Percentiles rank a stretch among this genome's conserved stretches.
Evolutionary conservation across 352 stramenopile genomes (phyloP).

Genomic region (Phytophthora foliorum): DNA sequence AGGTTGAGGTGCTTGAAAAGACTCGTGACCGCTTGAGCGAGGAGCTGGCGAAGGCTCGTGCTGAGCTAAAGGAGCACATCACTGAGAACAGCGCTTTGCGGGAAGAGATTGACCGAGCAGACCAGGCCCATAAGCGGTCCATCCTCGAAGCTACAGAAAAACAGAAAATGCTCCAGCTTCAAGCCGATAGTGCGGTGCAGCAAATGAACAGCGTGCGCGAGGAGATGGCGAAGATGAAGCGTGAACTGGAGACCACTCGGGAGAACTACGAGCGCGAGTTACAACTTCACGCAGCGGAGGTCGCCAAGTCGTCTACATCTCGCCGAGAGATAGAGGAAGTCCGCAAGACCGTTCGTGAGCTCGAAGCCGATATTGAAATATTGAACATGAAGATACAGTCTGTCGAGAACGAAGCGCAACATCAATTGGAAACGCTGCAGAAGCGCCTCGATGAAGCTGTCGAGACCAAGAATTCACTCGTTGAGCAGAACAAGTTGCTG

Average conservation of each 20-base stretch:
- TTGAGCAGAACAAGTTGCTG: conserved; percentile 79
- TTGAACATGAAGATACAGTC: conserved; percentile 53
- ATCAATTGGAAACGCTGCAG: conserved; percentile 53
- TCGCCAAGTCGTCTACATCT: conserved; percentile 59
- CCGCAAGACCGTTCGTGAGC: conserved; percentile 46
- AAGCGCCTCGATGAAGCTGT: conserved; percentile 59
- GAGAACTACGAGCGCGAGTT: conserved; percentile 90
- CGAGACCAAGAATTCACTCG: conserved; percentile 57
- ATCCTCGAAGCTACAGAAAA: conserved; percentile 57
- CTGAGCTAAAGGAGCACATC: conserved; percentile 68
- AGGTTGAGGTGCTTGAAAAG: conserved; percentile 55
- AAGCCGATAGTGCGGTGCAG: conserved; percentile 50
- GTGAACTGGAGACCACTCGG: conserved; percentile 57
- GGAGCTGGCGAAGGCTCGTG: conserved; percentile 59
- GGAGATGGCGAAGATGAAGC: conserved; percentile 55
- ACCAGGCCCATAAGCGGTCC: conserved; percentile 46
- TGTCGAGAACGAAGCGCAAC: conserved; percentile 47
- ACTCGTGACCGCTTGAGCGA: conserved; percentile 47
- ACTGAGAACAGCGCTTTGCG: conserved; percentile 66
- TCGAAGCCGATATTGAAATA: conserved; percentile 45
- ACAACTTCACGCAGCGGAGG: conserved; percentile 77
- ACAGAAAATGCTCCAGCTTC: conserved; percentile 57
- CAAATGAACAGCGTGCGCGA: conserved; percentile 59
- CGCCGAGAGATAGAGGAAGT: conserved; percentile 67
- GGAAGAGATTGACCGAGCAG: conserved; percentile 68